Evolutionary conservation across 148 eudicot species (phyloP), one percentile per base, ranked within the genome.

Genomic region (Rhododendron simsii): DNA sequence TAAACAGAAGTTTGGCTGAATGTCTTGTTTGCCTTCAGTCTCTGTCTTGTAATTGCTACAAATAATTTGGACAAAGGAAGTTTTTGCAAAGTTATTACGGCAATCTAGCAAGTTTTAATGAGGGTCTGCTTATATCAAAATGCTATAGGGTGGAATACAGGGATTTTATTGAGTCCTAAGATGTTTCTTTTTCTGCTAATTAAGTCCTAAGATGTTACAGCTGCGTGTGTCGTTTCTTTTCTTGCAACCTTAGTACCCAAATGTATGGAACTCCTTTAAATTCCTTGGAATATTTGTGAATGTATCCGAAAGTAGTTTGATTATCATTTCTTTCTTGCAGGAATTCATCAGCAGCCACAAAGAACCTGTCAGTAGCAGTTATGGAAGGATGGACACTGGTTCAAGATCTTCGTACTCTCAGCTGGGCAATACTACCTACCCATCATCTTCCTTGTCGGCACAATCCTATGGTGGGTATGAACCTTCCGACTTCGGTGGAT

Each of bases 271-370:
- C 57, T 78, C 26, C 28, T 18, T 33, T 18, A 21, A 78, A 45
- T 21, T 16, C n/a, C 53, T 78, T 3, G 16, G 16, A 45, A 9
- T 77, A 6, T 28, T 50, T 14, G 55, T 28, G 35, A 57, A 53
- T 15, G 65, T 13, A 7, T 35, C 35, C 44, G 57, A 67, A 65
- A 51, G 41, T 83, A n/a, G 84, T 37, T 33, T 18, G 45, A 26
- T 26, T 8, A 10, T 12, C 28, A 74, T 37, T 23, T 55, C 50
- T n/a, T 18, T 0, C 28, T 61, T 61, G 53, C 91, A 95, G 98
- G 98, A 95, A 59, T 95, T 93, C 21, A 91, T 93, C 14, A 91
- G 89, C 86, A 89, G 89, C 81, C 95, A 88, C 87, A 88, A 93
- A 85, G 93, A 93, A 83, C 81, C 89, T 41, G 78, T 30, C 69